Evolutionary conservation across 2,329 filamentous ascomycete species (phyloP).

Genomic region (Colletotrichum australisinense): DNA sequence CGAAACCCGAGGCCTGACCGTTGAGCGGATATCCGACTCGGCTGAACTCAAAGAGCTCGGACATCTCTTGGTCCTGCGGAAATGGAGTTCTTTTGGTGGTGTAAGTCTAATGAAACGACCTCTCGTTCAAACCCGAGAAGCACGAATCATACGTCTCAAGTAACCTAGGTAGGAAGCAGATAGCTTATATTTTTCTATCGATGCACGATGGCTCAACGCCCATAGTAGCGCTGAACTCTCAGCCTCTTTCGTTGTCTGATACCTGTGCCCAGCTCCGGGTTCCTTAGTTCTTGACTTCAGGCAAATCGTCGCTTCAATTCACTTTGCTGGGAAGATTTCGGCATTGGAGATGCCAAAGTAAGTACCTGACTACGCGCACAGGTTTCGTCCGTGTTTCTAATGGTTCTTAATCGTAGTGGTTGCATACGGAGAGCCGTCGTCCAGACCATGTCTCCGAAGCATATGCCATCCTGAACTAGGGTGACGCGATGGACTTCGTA

Average conservation of each 20-base stretch:
- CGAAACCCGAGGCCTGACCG: conserved; percentile 39
- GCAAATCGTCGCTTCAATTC: no score
- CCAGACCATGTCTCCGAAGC: conserved; percentile 41
- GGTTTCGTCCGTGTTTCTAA: conserved; percentile 40
- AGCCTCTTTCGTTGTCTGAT: conserved; percentile 37
- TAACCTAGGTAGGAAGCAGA: neutral
- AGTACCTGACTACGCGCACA: conserved; percentile 37
- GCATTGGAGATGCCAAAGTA: conserved; percentile 33
- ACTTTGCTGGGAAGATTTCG: conserved; percentile 41
- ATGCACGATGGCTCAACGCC: conserved; percentile 35
- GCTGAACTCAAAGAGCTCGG: conserved; percentile 40
- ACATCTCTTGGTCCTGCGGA: conserved; percentile 25
- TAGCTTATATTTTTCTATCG: conserved; percentile 39
- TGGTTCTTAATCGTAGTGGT: conserved; percentile 41
- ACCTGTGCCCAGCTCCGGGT: conserved; percentile 37
- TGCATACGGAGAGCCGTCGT: conserved; percentile 45
- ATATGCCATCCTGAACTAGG: conserved; percentile 42
- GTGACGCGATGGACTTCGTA: conserved; percentile 38
- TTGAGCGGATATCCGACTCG: conserved; percentile 37
- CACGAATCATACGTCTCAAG: neutral
- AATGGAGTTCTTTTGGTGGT: conserved; percentile 40
- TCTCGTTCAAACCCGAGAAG: neutral
- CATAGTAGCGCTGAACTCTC: conserved; percentile 37
- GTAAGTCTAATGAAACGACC: neutral
- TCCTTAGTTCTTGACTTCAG: no score